Percentiles rank a stretch among this genome's conserved stretches.
phyloP scores from a whole-genome alignment of 805 yeast species.

The Cyberlindnera xylosilytica region DNA sequence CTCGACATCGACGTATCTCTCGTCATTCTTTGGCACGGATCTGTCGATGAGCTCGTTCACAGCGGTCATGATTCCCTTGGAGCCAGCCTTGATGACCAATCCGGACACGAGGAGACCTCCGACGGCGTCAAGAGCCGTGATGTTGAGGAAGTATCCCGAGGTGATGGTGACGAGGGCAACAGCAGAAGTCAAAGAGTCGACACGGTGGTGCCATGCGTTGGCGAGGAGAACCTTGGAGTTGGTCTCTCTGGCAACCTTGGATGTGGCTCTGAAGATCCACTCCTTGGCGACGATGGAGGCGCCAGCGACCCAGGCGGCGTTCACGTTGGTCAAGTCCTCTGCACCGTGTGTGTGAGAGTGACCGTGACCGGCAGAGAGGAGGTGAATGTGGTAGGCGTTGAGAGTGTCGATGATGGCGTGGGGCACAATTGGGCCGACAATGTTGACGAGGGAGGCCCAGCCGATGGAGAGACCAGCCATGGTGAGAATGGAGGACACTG shows the following conservation, averaged over 20 bases:
- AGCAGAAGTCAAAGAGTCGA: slow-evolving; percentile 86
- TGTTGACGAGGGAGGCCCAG: slow-evolving; percentile 71
- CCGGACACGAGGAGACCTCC: slow-evolving; percentile 88
- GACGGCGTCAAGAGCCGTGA: slow-evolving; percentile 85
- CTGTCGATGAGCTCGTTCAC: slow-evolving; percentile 76
- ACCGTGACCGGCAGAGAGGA: slow-evolving; percentile 35
- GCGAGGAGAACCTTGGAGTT: slow-evolving; percentile 91
- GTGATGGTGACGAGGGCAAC: slow-evolving; percentile 89
- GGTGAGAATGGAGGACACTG: slow-evolving; percentile 78
- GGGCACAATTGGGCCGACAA: slow-evolving; percentile 67
- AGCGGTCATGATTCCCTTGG: slow-evolving; percentile 65
- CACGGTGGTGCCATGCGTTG: slow-evolving; percentile 98
- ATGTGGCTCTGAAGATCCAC: slow-evolving; percentile 80
- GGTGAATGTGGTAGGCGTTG: slow-evolving; percentile 47
- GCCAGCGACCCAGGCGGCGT: slow-evolving; percentile 95
- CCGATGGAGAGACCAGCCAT: slow-evolving; percentile 91
- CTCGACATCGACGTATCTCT: slow-evolving; percentile 43
- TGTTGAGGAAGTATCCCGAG: slow-evolving; percentile 72
- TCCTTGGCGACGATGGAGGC: slow-evolving; percentile 87
- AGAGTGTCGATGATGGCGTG: slow-evolving; percentile 53
- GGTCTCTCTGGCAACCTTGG: slow-evolving; percentile 69
- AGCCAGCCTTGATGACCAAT: slow-evolving; percentile 81
- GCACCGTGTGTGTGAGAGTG: slow-evolving; percentile 29
- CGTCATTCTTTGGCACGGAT: slow-evolving; percentile 51
- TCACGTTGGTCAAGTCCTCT: slow-evolving; percentile 58